Base-by-base conservation (phyloP, 2,329 filamentous ascomycete species). In the Neonectria faginata region DNA sequence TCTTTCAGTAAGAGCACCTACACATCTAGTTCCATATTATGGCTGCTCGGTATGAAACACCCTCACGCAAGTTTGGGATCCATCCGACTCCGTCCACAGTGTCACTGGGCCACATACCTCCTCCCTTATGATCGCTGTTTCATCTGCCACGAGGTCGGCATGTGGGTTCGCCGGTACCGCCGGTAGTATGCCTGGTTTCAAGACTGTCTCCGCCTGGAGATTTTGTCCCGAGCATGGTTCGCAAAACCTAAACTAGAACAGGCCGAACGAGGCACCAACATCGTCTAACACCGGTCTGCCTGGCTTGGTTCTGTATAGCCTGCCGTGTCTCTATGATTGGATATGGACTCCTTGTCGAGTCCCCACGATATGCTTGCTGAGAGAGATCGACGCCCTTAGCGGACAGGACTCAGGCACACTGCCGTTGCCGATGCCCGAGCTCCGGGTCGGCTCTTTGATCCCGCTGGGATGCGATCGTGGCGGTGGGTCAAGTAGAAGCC, bases 81-180 rank as follows among this genome's bases (percentile, higher is more conserved):
- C 54, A 62, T 52, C 20, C 11, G 29, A 44, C 60, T 51, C 53
- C 53, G 60, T 52, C 20, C 31, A 41, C 20, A 57, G 45, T 56
- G 29, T 33, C 6, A 57, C 39, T n/a, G 39, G n/a, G 10, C 39
- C 3, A 20, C 27, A 56, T 25, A 54, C 20, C 20, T 53, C 20
- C 31, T 27, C n/a, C 31, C 22, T 14, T 48, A 54, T 20, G 31
- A 57, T 64, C 66, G 52, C 65, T 64, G 62, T 53, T 66, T 62
- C 63, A 66, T 68, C 27, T 61, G 56, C 58, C 45, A 18, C 10
- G 16, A 18, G 16, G 51, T 60, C 39, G 42, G 60, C 57, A 57
- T 64, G 41, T 48, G 59, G 47, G 50, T 42, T 33, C 20, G 22
- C 42, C 41, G 39, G 39, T 42, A 18, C 39, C 9, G 5, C 27